phyloP scores from a whole-genome alignment of 768 basidiomycete genomes.

The Lactifluus hygrophoroides region DNA sequence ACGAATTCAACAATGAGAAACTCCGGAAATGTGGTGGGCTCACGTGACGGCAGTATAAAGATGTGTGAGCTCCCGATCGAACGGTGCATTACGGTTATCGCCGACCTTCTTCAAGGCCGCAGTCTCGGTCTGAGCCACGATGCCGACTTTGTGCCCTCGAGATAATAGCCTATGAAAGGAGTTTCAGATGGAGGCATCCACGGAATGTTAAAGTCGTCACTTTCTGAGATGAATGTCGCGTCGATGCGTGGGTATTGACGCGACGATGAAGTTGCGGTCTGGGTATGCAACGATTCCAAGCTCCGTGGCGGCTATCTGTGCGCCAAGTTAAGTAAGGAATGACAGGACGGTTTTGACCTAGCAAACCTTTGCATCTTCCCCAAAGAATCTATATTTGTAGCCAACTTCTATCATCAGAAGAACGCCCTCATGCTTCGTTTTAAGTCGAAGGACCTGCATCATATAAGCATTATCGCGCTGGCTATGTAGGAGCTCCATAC shows the following conservation, averaged over 20 bases:
- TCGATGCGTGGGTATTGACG: conserved; percentile 63
- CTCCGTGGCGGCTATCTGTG: conserved; percentile 57
- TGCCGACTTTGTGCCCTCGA: conserved; percentile 74
- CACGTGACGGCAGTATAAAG: conserved; percentile 86
- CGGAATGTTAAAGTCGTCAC: conserved; percentile 31
- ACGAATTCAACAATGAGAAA: background rate
- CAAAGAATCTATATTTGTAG: conserved; percentile 79
- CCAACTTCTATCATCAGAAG: conserved; percentile 77
- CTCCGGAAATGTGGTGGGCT: conserved; percentile 25
- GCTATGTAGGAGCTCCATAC: conserved; percentile 26
- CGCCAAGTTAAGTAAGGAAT: background rate
- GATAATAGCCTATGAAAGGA: conserved; percentile 50
- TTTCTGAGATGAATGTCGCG: conserved; percentile 68
- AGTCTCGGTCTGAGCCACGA: conserved; percentile 78
- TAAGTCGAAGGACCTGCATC: conserved; percentile 46
- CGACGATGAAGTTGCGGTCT: conserved; percentile 65
- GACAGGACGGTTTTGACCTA: background rate
- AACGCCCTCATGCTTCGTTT: conserved; percentile 54
- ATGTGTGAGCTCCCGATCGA: conserved; percentile 65
- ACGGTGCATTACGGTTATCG: conserved; percentile 64
- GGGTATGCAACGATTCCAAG: conserved; percentile 69
- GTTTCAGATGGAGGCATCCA: background rate
- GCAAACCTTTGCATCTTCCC: conserved; percentile 68
- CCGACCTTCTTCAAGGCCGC: conserved; percentile 82
- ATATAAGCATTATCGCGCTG: background rate